These are phyloP conservation scores for Ehretia macrophylla DNA, from an alignment of 257 asterid genomes.

Conservation along the genomic window DNA sequence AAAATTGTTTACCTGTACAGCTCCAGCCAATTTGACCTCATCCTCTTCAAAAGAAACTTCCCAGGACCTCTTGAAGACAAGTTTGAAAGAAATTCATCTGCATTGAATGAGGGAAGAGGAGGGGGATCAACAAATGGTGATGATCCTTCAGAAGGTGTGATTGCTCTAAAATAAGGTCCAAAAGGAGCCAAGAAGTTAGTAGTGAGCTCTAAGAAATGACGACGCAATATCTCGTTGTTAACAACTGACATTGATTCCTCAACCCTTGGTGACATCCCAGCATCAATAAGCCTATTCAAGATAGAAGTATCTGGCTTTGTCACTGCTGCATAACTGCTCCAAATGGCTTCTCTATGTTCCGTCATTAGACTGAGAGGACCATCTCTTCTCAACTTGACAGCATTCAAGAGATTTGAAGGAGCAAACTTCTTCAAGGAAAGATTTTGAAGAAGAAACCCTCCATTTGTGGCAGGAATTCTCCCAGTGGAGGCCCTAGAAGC, in stretches of 20 bases:
- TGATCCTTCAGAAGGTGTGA: conserved; percentile 86
- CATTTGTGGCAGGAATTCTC: conserved; percentile 30
- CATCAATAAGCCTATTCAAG: conserved; percentile 94
- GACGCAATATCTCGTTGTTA: conserved; percentile 92
- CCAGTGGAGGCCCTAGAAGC: conserved; percentile 46
- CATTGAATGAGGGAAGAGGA: conserved; percentile 70
- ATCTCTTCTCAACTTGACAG: conserved; percentile 85
- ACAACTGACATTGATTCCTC: conserved; percentile 99
- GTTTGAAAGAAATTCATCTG: conserved; percentile 66
- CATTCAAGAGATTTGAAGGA: conserved; percentile 79
- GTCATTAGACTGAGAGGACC: conserved; percentile 97
- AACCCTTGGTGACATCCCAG: conserved; percentile 95
- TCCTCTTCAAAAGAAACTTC: conserved; percentile 79
- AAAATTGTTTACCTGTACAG: conserved; percentile 63
- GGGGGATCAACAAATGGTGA: conserved; percentile 93
- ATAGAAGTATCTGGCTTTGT: conserved; percentile 94
- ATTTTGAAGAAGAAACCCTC: conserved; percentile 40
- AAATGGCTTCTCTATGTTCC: conserved; percentile 88
- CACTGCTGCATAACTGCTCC: conserved; percentile 74
- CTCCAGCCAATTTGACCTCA: conserved; percentile 94
- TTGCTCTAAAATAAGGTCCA: conserved; percentile 86
- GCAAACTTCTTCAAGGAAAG: conserved; percentile 66
- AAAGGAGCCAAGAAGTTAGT: conserved; percentile 97
- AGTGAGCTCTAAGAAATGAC: conserved; percentile 97
- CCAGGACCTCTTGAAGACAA: conserved; percentile 94